phyloP scores from a whole-genome alignment of 1,139 yeast species.

The Taiozyma onychis region DNA sequence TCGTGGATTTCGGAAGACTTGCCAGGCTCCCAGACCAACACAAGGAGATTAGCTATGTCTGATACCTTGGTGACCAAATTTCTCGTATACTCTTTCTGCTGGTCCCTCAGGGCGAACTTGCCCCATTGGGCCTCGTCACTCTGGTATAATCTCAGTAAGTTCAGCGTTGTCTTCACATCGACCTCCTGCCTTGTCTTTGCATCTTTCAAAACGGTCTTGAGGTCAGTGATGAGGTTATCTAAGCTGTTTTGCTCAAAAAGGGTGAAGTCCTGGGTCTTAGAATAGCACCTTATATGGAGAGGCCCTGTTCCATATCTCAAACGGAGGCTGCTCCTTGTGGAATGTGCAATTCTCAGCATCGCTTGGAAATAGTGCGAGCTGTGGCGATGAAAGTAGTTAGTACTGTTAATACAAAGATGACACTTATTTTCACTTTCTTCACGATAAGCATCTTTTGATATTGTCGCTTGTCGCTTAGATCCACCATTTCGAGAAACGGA shows the following conservation, averaged over 20 bases:
- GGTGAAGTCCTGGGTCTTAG: not conserved
- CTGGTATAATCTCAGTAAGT: slow-evolving; percentile 9
- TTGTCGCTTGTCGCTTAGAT: not conserved
- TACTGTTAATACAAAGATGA: not conserved
- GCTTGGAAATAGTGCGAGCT: not conserved
- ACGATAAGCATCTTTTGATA: not conserved
- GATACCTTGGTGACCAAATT: slow-evolving; percentile 48
- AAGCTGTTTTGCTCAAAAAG: slow-evolving; percentile 4
- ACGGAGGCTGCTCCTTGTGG: not conserved
- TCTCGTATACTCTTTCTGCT: slow-evolving; percentile 34
- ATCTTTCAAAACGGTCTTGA: slow-evolving; percentile 1
- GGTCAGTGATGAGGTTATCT: slow-evolving; percentile 7
- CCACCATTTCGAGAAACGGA: not conserved
- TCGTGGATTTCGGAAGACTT: slow-evolving; percentile 50
- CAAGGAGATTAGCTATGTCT: slow-evolving; percentile 45
- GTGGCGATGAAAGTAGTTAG: not conserved
- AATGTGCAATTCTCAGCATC: not conserved
- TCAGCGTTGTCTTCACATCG: slow-evolving; percentile 8
- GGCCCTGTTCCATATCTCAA: not conserved
- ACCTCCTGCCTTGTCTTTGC: slow-evolving; percentile 4
- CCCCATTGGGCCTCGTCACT: slow-evolving; percentile 9
- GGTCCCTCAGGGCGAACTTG: slow-evolving; percentile 7
- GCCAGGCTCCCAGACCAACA: slow-evolving; percentile 54
- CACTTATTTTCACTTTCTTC: not conserved
- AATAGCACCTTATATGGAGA: not conserved